A percentile compares a stretch with the other conserved stretches of the same genome.
Evolutionary conservation across 148 eudicot species (phyloP).

Genomic region (Pouteria glomerata): DNA sequence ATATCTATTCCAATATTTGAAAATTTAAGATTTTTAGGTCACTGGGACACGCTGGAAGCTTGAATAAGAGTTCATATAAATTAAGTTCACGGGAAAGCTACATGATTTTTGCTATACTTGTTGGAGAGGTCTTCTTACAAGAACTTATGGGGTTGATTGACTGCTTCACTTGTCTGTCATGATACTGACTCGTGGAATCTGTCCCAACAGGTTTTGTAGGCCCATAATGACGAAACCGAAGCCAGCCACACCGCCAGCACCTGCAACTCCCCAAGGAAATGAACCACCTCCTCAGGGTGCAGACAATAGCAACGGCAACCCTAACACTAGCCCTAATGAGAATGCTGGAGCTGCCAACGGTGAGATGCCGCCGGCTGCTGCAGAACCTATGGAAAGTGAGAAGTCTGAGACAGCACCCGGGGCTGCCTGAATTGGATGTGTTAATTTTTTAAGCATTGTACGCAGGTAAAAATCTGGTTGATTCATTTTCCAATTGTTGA

Average conservation of each 20-base stretch:
- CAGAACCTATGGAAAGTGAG: constrained; percentile 60
- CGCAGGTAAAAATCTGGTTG: background rate
- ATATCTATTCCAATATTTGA: too few species aligned
- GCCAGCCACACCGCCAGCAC: constrained; percentile 54
- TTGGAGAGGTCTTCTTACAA: too few species aligned
- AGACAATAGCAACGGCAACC: constrained; percentile 18
- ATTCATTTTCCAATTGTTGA: background rate
- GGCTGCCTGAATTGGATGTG: constrained; percentile 10
- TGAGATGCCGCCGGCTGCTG: constrained; percentile 24
- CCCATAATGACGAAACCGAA: constrained; percentile 76
- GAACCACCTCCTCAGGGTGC: constrained; percentile 31
- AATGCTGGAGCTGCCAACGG: constrained; percentile 13
- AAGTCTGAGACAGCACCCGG: constrained; percentile 23
- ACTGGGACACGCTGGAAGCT: too few species aligned
- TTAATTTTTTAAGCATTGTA: background rate
- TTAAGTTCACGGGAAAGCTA: too few species aligned
- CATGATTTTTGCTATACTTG: too few species aligned
- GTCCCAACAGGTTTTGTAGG: constrained; percentile 50
- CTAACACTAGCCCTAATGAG: constrained; percentile 20
- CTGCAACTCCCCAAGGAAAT: constrained; percentile 39
- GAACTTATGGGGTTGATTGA: too few species aligned
- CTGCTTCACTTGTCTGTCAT: background rate
- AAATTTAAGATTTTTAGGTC: too few species aligned
- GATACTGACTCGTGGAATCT: constrained; percentile 1
- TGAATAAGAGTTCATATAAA: too few species aligned